These are phyloP conservation scores for Diaporthe caulivora DNA, from an alignment of 2,329 filamentous ascomycete genomes.

Conservation along the genomic window DNA sequence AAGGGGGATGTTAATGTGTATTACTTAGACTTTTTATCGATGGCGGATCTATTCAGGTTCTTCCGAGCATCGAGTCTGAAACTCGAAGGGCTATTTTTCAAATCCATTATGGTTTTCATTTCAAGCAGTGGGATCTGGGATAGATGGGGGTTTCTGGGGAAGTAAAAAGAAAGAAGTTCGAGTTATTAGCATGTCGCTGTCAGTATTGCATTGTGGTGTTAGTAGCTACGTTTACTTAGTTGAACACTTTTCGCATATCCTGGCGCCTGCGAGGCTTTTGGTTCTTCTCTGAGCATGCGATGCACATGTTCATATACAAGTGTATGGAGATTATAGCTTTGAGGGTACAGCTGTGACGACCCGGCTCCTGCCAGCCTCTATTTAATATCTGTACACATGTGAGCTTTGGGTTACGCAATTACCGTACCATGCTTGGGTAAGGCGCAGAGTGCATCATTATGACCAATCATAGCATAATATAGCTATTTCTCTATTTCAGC, in stretches of 20 bases:
- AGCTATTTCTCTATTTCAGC: no score
- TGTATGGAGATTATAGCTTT: neutral
- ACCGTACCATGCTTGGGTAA: no score
- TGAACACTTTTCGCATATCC: neutral
- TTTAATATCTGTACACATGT: neutral
- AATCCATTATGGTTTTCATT: neutral
- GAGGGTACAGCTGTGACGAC: neutral
- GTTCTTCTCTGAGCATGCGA: neutral
- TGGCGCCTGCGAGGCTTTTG: neutral
- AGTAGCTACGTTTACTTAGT: neutral
- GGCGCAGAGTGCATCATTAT: no score
- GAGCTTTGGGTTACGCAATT: no score
- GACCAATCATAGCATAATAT: no score
- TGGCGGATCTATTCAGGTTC: neutral
- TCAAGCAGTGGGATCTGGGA: neutral
- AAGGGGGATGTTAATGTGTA: constrained; percentile 34
- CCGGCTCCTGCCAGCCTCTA: neutral
- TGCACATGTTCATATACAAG: no score
- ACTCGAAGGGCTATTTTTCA: neutral
- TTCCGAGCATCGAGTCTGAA: constrained; percentile 4
- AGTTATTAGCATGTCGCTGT: neutral
- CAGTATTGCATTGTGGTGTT: neutral
- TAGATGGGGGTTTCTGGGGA: neutral
- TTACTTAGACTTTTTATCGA: constrained; percentile 27
- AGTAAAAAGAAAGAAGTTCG: neutral